Percentiles rank a stretch among this genome's conserved stretches.
These are phyloP conservation scores for Xerocomus brunneocitrinus DNA, from an alignment of 768 basidiomycete species.

Conservation along the genomic window DNA sequence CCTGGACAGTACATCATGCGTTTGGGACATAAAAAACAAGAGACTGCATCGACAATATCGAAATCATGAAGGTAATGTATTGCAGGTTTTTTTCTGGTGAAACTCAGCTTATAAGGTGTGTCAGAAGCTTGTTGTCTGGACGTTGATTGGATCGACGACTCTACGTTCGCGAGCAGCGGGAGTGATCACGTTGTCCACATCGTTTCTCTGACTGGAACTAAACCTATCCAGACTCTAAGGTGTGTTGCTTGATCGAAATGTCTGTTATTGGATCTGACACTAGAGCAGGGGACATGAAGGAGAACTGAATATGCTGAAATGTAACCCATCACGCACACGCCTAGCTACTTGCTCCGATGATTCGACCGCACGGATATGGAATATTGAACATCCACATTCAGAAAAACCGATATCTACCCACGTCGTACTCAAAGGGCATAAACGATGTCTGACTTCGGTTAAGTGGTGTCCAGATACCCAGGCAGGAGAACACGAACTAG, in stretches of 20 bases:
- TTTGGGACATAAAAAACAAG: constrained; percentile 72
- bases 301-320: constrained; percentile 77
- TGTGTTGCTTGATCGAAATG: constrained; percentile 32
- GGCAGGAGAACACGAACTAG: constrained; percentile 50
- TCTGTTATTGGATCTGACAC: constrained; percentile 4
- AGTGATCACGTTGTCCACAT: constrained; percentile 64
- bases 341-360: constrained; percentile 84
- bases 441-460: constrained; percentile 57
- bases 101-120: constrained; percentile 8
- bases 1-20: constrained; percentile 69
- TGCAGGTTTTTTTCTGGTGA: not conserved
- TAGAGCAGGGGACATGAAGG: constrained; percentile 59
- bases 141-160: constrained; percentile 72
- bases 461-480: constrained; percentile 61
- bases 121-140: constrained; percentile 71
- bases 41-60: constrained; percentile 58
- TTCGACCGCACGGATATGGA: constrained; percentile 73
- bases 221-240: constrained; percentile 61
- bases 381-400: constrained; percentile 44
- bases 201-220: constrained; percentile 47
- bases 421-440: constrained; percentile 58
- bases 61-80: constrained; percentile 55
- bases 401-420: constrained; percentile 19
- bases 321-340: constrained; percentile 58
- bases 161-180: constrained; percentile 68